Percentiles rank a stretch among this genome's conserved stretches.
Conservation (phyloP, 345 rosid genomes). For the Syzygium aqueum region DNA sequence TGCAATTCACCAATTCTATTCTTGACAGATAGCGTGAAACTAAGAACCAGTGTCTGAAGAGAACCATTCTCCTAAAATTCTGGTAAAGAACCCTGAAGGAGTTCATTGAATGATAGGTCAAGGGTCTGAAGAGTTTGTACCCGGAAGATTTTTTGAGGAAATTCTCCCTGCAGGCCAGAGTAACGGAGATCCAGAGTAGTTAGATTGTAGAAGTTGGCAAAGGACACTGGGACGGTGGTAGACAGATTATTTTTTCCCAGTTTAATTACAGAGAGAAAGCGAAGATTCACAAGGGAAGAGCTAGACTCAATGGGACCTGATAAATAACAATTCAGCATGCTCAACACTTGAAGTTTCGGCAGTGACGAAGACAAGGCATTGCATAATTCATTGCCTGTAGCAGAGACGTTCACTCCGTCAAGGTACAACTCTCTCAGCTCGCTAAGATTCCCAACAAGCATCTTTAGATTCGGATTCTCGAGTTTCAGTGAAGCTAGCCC, state of each 20-base stretch:
- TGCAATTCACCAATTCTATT: constrained; percentile 11
- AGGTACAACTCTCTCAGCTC: constrained; percentile 13
- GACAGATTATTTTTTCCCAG: constrained; percentile 2
- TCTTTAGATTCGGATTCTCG: constrained; percentile 11
- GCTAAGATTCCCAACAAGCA: constrained; percentile 11
- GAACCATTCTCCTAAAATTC: neutral
- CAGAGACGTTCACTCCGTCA: constrained; percentile 20
- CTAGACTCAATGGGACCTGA: constrained; percentile 19
- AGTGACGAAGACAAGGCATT: constrained; percentile 9
- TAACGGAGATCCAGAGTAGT: neutral
- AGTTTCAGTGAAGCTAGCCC: neutral
- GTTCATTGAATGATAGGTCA: constrained; percentile 2
- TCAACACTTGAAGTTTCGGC: constrained; percentile 10
- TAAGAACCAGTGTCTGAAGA: constrained; percentile 15
- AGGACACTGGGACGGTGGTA: constrained; percentile 15
- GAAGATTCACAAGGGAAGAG: constrained; percentile 2
- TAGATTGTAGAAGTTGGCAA: constrained; percentile 12
- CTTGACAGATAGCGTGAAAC: constrained; percentile 12
- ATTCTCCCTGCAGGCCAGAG: constrained; percentile 2
- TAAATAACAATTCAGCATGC: constrained; percentile 15
- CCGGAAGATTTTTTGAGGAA: constrained; percentile 16
- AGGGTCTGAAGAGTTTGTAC: constrained; percentile 11
- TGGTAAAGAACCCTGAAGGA: constrained; percentile 18
- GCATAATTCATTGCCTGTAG: constrained; percentile 15
- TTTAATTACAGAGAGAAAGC: constrained; percentile 6